These are phyloP conservation scores for Dactylellina parvicollis DNA, from an alignment of 2,329 filamentous ascomycete genomes.

Conservation along the genomic window DNA sequence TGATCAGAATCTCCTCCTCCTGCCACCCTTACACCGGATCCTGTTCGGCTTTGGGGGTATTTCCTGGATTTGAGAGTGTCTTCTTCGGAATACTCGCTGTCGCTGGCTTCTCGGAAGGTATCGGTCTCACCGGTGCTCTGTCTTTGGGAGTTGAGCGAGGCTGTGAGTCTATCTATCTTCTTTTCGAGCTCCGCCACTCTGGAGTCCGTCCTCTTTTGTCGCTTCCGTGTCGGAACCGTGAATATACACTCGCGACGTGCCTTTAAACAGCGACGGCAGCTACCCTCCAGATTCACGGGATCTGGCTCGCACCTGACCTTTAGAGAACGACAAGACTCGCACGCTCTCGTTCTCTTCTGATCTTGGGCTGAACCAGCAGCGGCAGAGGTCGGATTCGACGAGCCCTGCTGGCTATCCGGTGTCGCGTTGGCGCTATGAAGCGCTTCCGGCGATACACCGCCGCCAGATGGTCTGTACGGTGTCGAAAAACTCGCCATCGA, in stretches of 20 bases:
- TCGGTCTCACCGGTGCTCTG: slow-evolving; percentile 57
- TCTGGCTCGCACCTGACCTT: slow-evolving; percentile 89
- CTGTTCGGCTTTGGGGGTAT: slow-evolving; percentile 24
- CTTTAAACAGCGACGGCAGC: slow-evolving; percentile 81
- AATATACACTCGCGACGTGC: slow-evolving; percentile 80
- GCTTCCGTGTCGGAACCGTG: slow-evolving; percentile 77
- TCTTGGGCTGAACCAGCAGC: slow-evolving; percentile 61
- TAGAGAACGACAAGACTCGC: slow-evolving; percentile 77
- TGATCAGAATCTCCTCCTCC: slow-evolving; percentile 31
- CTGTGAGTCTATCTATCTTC: slow-evolving; percentile 89
- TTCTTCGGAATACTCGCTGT: slow-evolving; percentile 42
- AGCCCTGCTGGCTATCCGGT: slow-evolving; percentile 42
- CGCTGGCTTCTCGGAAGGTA: slow-evolving; percentile 26
- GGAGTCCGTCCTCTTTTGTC: slow-evolving; percentile 91
- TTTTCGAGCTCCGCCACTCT: slow-evolving; percentile 89
- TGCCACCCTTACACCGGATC: slow-evolving; percentile 1
- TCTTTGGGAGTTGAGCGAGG: slow-evolving; percentile 75
- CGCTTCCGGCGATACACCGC: slow-evolving; percentile 44
- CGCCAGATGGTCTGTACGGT: slow-evolving; percentile 34
- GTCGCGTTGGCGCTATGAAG: slow-evolving; percentile 47
- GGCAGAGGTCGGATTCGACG: slow-evolving; percentile 15
- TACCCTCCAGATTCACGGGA: slow-evolving; percentile 69
- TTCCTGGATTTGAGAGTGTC: slow-evolving; percentile 34
- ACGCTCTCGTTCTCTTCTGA: slow-evolving; percentile 75
- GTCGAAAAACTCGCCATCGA: slow-evolving; percentile 54